Conservation (phyloP, 352 stramenopile genomes). For the Pythium phragmiticola region DNA sequence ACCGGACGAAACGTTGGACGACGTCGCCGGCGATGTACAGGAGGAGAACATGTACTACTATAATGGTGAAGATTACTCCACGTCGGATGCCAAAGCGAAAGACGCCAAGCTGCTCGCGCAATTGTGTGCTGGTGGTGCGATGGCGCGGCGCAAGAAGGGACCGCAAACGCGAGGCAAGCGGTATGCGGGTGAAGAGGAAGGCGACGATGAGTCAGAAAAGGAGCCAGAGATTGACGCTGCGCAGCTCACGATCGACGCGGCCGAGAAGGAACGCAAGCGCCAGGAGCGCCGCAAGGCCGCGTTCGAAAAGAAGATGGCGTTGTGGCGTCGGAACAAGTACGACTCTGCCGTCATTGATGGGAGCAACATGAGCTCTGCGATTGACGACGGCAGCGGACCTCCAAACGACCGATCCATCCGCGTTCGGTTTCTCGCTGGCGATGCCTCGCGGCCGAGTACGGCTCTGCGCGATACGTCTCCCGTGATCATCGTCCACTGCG, state of each 20-base stretch:
- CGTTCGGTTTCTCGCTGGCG: constrained; percentile 54
- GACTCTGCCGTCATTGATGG: constrained; percentile 40
- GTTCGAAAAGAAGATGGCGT: constrained; percentile 48
- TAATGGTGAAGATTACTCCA: constrained; percentile 73
- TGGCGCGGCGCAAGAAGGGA: constrained; percentile 29
- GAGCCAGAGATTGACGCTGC: constrained; percentile 16
- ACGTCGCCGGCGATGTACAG: constrained; percentile 52
- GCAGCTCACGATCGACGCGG: constrained; percentile 23
- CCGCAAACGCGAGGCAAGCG: constrained; percentile 24
- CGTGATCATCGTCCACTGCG: constrained; percentile 67
- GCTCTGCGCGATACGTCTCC: constrained; percentile 13
- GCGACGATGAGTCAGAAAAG: constrained; percentile 32
- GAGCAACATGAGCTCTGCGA: not conserved
- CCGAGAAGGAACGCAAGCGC: constrained; percentile 36
- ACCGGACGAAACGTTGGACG: constrained; percentile 41
- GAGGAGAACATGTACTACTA: constrained; percentile 88
- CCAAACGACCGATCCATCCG: constrained; percentile 20
- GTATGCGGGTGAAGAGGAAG: constrained; percentile 37
- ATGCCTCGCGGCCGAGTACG: constrained; percentile 49
- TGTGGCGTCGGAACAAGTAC: constrained; percentile 68
- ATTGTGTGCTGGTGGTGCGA: constrained; percentile 30
- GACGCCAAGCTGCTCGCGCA: constrained; percentile 44
- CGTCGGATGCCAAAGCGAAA: constrained; percentile 35
- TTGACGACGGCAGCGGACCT: constrained; percentile 7
- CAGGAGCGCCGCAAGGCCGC: constrained; percentile 42